Percentiles rank a stretch among this genome's conserved stretches.
Conservation (phyloP, 2,329 filamentous ascomycete species). For the Colletotrichum siamense region DNA sequence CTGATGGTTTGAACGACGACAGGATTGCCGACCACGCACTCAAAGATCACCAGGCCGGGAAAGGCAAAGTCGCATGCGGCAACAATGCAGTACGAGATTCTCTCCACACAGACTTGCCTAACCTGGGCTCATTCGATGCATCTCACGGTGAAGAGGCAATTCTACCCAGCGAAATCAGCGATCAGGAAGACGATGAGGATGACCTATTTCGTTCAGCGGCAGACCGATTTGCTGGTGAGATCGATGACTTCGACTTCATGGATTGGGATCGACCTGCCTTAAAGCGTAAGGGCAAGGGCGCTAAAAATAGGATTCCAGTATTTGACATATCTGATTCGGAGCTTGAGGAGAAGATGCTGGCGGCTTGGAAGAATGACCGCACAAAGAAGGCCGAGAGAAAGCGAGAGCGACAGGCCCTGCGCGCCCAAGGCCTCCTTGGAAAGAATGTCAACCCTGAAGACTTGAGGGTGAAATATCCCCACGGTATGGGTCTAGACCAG, state of each 20-base stretch:
- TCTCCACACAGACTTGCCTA: background rate
- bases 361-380: constrained; percentile 70
- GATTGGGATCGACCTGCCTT: constrained; percentile 78
- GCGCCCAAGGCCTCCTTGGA: constrained; percentile 69
- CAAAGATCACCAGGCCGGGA: background rate
- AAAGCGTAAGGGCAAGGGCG: constrained; percentile 64
- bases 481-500: constrained; percentile 74
- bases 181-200: background rate
- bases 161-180: background rate
- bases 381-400: constrained; percentile 75
- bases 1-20: background rate
- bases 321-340: constrained; percentile 71
- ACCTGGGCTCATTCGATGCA: background rate
- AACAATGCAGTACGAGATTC: background rate
- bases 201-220: constrained; percentile 8
- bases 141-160: background rate
- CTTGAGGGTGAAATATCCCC: constrained; percentile 73
- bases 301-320: constrained; percentile 55
- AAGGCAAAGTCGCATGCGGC: background rate
- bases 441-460: constrained; percentile 61
- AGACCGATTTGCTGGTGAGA: constrained; percentile 31
- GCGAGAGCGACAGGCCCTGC: constrained; percentile 71
- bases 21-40: background rate
- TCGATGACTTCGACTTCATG: constrained; percentile 83
- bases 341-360: constrained; percentile 63